phyloP scores from a whole-genome alignment of 176 grass and related monocot species.

The Ensete ventricosum region DNA sequence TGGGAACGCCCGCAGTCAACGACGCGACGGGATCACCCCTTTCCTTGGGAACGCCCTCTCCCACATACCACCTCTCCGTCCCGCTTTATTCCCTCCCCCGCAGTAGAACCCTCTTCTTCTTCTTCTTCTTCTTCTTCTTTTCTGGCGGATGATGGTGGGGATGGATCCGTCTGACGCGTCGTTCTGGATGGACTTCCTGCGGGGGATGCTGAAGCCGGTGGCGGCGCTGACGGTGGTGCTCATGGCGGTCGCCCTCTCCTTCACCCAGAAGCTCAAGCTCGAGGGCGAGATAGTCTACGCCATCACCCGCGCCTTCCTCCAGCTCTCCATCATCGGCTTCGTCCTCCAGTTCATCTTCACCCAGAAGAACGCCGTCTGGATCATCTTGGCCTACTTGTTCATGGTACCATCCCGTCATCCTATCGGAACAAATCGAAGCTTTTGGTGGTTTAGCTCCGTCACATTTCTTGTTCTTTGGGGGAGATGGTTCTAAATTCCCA shows the following conservation, averaged over 20 bases:
- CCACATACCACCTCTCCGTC: background rate
- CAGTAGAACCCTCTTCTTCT: background rate
- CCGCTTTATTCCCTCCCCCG: background rate
- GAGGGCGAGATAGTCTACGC: conserved; percentile 81
- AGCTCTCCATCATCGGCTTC: conserved; percentile 94
- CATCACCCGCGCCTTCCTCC: conserved; percentile 71
- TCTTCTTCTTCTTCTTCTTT: background rate
- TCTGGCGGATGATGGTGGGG: background rate
- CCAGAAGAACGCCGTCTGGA: conserved; percentile 62
- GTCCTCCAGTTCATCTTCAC: conserved; percentile 95
- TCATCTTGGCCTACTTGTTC: conserved; percentile 92
- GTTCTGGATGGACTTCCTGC: conserved; percentile 71
- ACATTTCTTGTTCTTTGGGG: background rate
- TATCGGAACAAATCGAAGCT: background rate
- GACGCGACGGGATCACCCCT: background rate
- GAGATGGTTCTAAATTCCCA: background rate
- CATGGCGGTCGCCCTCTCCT: conserved; percentile 74
- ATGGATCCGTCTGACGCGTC: conserved; percentile 56
- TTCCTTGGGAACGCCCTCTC: background rate
- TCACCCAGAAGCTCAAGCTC: conserved; percentile 52
- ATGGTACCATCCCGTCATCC: conserved; percentile 38
- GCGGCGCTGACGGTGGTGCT: conserved; percentile 48
- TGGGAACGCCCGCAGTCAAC: background rate
- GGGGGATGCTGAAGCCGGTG: conserved; percentile 74
- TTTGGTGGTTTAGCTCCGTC: background rate